Base-by-base conservation (phyloP, 345 rosid species). In the Salix udensis region DNA sequence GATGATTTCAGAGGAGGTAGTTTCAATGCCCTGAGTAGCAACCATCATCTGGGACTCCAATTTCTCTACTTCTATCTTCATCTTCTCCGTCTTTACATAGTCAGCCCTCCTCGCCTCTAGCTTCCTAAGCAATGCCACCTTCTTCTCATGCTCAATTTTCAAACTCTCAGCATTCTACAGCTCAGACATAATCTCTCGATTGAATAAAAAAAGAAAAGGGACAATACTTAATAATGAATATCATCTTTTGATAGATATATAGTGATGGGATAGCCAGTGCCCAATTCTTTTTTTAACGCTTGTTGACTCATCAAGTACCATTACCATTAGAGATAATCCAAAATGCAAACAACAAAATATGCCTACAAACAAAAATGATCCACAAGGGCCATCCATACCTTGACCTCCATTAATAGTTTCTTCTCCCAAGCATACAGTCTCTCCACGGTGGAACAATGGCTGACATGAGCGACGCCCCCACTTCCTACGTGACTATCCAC, bases 371-470 rank as follows among this genome's bases (percentile, higher is more conserved):
- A 72, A 26, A 23, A 44, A 21, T 10, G 7, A 64, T 40, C n/a
- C 12, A 9, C 21, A 9, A 9, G 26, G 39, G 60, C 11, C 34
- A 82, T 64, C 11, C 34, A 80, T 64, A 95, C 99, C 98, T 95
- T 93, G 76, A 93, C 98, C 71, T 95, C 98, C 77, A 85, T 88
- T 85, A 79, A 93, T 21, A 95, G 89, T 76, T 93, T 95, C 89
- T 93, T 93, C 89, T 93, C 98, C 98, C 98, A 95, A 65, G 98
- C 97, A 80, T 88, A 93, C 10, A 95, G 80, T 71, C 94, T 90
- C 77, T 93, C 98, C 16, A 92, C 88, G 8, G 98, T 93, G 15
- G 94, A 95, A 44, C 90, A 91, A 73, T 95, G 98, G 82, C 97
- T 83, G 8, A 75, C 73, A 58, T 58, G 64, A 58, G 64, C 28